phyloP scores from a whole-genome alignment of 1,284 basidiomycete genomes.

The Naganishia sp. region DNA sequence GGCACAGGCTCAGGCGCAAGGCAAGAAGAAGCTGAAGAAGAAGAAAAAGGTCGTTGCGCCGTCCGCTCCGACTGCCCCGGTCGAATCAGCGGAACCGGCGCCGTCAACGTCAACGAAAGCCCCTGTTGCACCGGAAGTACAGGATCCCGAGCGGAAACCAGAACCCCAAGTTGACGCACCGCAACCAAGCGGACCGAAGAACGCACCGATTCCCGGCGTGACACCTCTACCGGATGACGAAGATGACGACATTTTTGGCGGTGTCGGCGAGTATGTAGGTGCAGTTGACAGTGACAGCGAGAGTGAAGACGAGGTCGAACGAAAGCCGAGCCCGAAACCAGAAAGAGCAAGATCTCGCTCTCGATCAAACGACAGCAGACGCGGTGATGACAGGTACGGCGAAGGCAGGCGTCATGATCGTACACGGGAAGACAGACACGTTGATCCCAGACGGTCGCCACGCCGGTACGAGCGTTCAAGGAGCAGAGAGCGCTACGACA shows the following conservation, averaged over 20 bases:
- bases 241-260: constrained; percentile 75
- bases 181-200: constrained; percentile 1
- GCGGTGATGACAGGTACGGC: neutral
- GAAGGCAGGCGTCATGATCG: constrained; percentile 1
- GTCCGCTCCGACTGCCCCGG: constrained; percentile 26
- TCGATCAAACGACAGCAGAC: constrained; percentile 17
- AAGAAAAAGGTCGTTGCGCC: constrained; percentile 45
- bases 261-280: constrained; percentile 75
- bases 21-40: constrained; percentile 33
- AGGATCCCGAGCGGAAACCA: neutral
- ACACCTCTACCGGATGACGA: constrained; percentile 42
- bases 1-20: constrained; percentile 47
- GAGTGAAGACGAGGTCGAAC: neutral
- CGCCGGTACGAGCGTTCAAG: constrained; percentile 10
- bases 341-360: constrained; percentile 21
- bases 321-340: neutral
- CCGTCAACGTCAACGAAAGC: too few species aligned
- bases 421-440: constrained; percentile 10
- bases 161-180: neutral
- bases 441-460: constrained; percentile 11
- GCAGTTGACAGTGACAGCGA: constrained; percentile 52
- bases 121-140: neutral
- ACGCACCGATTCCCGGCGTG: constrained; percentile 12
- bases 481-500: constrained; percentile 15
- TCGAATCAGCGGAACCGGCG: too few species aligned